phyloP scores from a whole-genome alignment of 2,329 filamentous ascomycete genomes.

The Fusarium ramigenum region DNA sequence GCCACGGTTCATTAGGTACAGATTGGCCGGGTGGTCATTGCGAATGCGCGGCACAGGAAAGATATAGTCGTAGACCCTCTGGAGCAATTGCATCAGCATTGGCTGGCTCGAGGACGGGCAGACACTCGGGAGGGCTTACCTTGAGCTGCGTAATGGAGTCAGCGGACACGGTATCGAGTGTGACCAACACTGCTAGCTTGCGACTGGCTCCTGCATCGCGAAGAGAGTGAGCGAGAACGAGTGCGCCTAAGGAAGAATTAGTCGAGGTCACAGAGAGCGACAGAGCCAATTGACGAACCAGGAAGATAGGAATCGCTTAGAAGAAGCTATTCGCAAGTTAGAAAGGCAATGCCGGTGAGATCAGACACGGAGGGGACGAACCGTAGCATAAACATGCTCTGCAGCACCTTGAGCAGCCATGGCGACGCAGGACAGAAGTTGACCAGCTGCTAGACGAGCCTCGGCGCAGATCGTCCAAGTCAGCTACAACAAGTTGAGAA shows the following conservation, averaged over 20 bases:
- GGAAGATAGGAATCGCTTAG: conserved; percentile 93
- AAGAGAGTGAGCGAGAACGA: conserved; percentile 93
- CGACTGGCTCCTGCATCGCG: conserved; percentile 83
- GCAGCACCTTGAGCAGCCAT: conserved; percentile 51
- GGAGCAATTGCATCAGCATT: conserved; percentile 7
- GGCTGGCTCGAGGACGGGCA: neutral
- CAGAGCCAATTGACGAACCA: conserved; percentile 63
- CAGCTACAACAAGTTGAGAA: conserved; percentile 33
- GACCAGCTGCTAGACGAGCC: conserved; percentile 34
- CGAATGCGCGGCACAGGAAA: conserved; percentile 84
- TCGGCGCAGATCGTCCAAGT: conserved; percentile 33
- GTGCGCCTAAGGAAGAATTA: conserved; percentile 70
- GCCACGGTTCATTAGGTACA: conserved; percentile 89
- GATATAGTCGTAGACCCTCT: conserved; percentile 88
- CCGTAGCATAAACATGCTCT: conserved; percentile 65
- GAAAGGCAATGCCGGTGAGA: neutral
- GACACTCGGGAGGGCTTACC: conserved; percentile 57
- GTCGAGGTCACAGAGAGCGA: neutral
- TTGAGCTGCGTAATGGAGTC: conserved; percentile 82
- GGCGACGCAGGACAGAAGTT: conserved; percentile 19
- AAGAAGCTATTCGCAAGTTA: conserved; percentile 72
- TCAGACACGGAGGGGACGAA: conserved; percentile 49
- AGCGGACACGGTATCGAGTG: conserved; percentile 78
- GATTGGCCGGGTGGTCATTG: conserved; percentile 81
- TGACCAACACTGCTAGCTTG: conserved; percentile 85